phyloP scores from a whole-genome alignment of 1,284 basidiomycete species.

The Austroboletus novae-zelandiae region DNA sequence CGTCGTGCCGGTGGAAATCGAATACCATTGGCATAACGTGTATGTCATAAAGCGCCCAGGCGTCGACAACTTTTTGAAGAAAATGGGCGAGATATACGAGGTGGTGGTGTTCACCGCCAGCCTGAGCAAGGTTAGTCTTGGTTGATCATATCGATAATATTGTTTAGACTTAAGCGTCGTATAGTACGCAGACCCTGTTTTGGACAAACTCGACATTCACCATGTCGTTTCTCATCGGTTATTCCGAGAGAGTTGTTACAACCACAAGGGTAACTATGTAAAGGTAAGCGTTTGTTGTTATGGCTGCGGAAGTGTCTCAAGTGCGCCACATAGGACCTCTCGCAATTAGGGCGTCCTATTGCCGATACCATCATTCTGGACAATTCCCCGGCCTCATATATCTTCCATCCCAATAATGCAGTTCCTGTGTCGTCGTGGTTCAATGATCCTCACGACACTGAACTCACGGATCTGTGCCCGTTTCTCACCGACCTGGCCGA shows the following conservation, averaged over 20 bases:
- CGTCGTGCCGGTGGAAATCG: conserved; percentile 98
- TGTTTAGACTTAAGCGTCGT: conserved; percentile 7
- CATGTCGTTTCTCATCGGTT: conserved; percentile 93
- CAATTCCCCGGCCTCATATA: conserved; percentile 98
- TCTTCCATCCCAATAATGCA: conserved; percentile 99
- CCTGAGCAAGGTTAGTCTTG: conserved; percentile 77
- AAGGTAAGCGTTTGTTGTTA: conserved; percentile 58
- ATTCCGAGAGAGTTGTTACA: conserved; percentile 98
- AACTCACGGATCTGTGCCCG: conserved; percentile 90
- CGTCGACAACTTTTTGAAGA: conserved; percentile 94
- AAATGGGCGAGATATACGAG: conserved; percentile 98
- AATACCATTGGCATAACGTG: conserved; percentile 96
- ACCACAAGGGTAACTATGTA: conserved; percentile 98
- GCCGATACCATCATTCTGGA: conserved; percentile 96
- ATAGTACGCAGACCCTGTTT: conserved; percentile 96
- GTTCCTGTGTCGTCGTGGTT: conserved; percentile 99
- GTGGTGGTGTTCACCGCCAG: conserved; percentile 98
- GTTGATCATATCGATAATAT: neutral
- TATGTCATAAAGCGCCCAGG: conserved; percentile 99
- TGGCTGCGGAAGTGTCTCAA: conserved; percentile 10
- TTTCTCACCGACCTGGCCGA: conserved; percentile 87
- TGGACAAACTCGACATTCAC: conserved; percentile 94
- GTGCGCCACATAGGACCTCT: conserved; percentile 72
- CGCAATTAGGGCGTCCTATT: conserved; percentile 92
- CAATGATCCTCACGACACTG: conserved; percentile 97